These are phyloP conservation scores for Trichoderma afroharzianum DNA, from an alignment of 2,329 filamentous ascomycete genomes.

Conservation along the genomic window DNA sequence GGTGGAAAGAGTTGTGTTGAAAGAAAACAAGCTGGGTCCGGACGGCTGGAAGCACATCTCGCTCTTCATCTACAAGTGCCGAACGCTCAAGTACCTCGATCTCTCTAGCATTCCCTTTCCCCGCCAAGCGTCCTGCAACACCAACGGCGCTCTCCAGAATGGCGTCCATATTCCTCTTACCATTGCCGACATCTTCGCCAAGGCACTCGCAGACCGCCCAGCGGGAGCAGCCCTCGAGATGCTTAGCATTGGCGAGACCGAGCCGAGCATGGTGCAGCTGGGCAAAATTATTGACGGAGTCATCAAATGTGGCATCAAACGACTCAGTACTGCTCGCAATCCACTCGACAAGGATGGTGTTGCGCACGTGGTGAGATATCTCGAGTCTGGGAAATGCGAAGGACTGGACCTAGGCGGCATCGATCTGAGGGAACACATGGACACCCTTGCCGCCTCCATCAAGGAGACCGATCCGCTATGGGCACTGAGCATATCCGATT, in stretches of 20 bases:
- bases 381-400: conserved; percentile 74
- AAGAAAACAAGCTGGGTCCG: conserved; percentile 83
- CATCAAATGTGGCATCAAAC: conserved; percentile 70
- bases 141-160: conserved; percentile 31
- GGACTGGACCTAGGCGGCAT: conserved; percentile 89
- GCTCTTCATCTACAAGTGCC: conserved; percentile 86
- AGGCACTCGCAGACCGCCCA: conserved; percentile 71
- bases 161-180: conserved; percentile 33
- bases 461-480: conserved; percentile 59
- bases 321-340: conserved; percentile 82
- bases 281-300: conserved; percentile 76
- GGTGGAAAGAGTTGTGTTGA: conserved; percentile 81
- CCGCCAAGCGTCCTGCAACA: conserved; percentile 30
- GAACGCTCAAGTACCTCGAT: conserved; percentile 80
- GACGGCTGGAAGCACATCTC: conserved; percentile 92
- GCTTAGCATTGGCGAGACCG: conserved; percentile 77
- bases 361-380: conserved; percentile 70
- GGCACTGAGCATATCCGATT: conserved; percentile 82
- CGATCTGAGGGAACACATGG: conserved; percentile 57
- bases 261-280: conserved; percentile 66
- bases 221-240: conserved; percentile 76
- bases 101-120: conserved; percentile 82
- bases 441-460: conserved; percentile 50
- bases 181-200: conserved; percentile 63
- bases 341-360: conserved; percentile 70